Percentiles rank a stretch among this genome's conserved stretches.
These are phyloP conservation scores for Fusarium dimerum DNA, from an alignment of 2,329 filamentous ascomycete species.

Conservation along the genomic window DNA sequence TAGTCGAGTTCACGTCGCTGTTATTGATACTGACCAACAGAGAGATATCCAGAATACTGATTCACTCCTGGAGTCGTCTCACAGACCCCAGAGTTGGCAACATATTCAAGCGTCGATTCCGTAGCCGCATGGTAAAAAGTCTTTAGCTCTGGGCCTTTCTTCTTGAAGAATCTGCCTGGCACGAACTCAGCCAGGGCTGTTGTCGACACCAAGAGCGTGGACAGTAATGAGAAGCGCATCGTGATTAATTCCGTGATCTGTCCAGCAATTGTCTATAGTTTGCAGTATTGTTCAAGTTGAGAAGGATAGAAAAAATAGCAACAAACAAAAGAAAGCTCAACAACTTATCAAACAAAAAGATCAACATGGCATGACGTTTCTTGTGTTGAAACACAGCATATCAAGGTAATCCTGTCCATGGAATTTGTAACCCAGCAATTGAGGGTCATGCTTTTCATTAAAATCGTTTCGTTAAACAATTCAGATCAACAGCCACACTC, in stretches of 20 bases:
- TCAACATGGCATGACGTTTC: no score
- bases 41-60: constrained; percentile 67
- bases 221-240: constrained; percentile 24
- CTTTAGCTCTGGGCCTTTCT: constrained; percentile 10
- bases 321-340: not conserved
- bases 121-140: constrained; percentile 23
- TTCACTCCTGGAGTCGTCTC: constrained; percentile 59
- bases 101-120: constrained; percentile 23
- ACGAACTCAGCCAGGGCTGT: constrained; percentile 19
- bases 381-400: no score
- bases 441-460: no score
- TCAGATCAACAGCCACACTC: no score
- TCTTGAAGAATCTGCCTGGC: constrained; percentile 17
- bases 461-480: no score
- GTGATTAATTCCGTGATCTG: not conserved
- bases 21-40: constrained; percentile 44
- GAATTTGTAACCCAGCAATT: no score
- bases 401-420: no score
- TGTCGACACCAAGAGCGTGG: constrained; percentile 12
- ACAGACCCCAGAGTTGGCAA: constrained; percentile 47
- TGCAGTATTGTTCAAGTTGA: not conserved
- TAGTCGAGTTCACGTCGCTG: not conserved
- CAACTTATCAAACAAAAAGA: no score
- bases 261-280: not conserved
- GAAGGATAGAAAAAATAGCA: not conserved